Evolutionary conservation across 164 flowering plant species (phyloP).

Genomic region (Euptelea pleiosperma): DNA sequence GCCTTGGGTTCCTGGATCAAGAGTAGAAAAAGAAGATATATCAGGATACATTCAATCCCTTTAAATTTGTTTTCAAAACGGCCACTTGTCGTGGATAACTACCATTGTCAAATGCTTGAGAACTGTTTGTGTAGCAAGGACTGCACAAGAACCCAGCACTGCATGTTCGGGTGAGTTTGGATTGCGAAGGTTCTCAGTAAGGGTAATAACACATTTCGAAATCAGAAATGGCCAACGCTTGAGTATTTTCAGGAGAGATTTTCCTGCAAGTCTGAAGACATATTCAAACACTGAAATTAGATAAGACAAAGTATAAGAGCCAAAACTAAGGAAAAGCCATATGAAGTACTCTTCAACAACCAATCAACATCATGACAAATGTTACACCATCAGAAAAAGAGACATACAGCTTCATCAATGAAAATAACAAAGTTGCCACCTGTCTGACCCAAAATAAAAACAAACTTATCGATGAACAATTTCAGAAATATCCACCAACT

Average conservation of each 20-base stretch:
- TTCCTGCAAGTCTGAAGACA: conserved; percentile 77
- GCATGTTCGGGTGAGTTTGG: conserved; percentile 70
- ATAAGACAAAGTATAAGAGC: conserved; percentile 1
- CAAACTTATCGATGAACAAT: no score
- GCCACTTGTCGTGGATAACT: conserved; percentile 16
- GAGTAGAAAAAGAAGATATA: conserved; percentile 13
- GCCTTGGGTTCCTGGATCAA: conserved; percentile 62
- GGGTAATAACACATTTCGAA: conserved; percentile 68
- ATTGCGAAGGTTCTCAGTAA: conserved; percentile 57
- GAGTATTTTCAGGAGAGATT: conserved; percentile 75
- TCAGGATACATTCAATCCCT: conserved; percentile 15
- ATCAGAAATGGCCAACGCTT: conserved; percentile 87
- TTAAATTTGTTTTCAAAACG: conserved; percentile 11
- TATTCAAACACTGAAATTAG: conserved; percentile 19
- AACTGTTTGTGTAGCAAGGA: conserved; percentile 78
- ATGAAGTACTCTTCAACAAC: background rate
- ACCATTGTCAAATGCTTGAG: conserved; percentile 86
- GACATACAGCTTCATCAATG: no score
- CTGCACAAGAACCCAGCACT: conserved; percentile 84
- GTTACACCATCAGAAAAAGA: no score
- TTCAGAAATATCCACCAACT: no score
- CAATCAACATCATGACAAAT: conserved; percentile 3
- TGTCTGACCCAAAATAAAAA: no score
- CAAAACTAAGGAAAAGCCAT: background rate
- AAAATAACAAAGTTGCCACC: background rate